phyloP scores from a whole-genome alignment of 805 yeast genomes.

The Clavispora fructus region DNA sequence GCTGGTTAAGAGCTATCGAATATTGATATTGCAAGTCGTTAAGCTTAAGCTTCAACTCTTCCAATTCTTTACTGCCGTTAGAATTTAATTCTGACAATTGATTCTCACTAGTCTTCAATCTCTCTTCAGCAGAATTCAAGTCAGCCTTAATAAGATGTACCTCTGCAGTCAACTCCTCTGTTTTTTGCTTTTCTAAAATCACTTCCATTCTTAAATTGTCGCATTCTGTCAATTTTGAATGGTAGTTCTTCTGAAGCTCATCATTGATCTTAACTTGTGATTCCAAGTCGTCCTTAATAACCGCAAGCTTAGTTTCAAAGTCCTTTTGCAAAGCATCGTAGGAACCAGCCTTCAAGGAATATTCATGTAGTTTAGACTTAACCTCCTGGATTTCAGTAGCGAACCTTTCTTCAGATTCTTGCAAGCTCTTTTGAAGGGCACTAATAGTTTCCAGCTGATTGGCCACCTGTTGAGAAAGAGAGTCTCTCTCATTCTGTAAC shows the following conservation, averaged over 20 bases:
- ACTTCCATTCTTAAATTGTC: slow-evolving; percentile 10
- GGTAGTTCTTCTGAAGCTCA: slow-evolving; percentile 51
- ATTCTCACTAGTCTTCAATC: slow-evolving; percentile 37
- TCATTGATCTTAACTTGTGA: slow-evolving; percentile 43
- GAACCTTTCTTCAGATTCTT: slow-evolving; percentile 3
- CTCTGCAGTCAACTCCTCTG: neutral
- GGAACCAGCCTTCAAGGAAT: slow-evolving; percentile 28
- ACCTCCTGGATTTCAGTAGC: slow-evolving; percentile 13
- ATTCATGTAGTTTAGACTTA: slow-evolving; percentile 15
- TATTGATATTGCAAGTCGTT: slow-evolving; percentile 66
- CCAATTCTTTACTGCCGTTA: slow-evolving; percentile 30
- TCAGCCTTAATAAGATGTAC: slow-evolving; percentile 3
- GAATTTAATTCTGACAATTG: slow-evolving; percentile 18
- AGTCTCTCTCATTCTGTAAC: slow-evolving; percentile 22
- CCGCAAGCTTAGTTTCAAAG: slow-evolving; percentile 24
- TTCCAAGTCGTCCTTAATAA: slow-evolving; percentile 26
- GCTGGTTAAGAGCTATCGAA: slow-evolving; percentile 59
- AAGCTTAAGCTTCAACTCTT: slow-evolving; percentile 38
- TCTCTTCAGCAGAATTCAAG: slow-evolving; percentile 25
- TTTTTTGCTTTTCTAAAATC: slow-evolving; percentile 6
- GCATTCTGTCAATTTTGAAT: slow-evolving; percentile 7
- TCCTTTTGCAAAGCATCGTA: slow-evolving; percentile 30
- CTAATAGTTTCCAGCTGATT: slow-evolving; percentile 5
- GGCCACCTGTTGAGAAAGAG: slow-evolving; percentile 16
- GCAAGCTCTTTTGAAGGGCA: slow-evolving; percentile 3